A percentile compares a stretch with the other conserved stretches of the same genome.
phyloP scores from a whole-genome alignment of 2,329 filamentous ascomycete genomes.

The Aspergillus candidus region DNA sequence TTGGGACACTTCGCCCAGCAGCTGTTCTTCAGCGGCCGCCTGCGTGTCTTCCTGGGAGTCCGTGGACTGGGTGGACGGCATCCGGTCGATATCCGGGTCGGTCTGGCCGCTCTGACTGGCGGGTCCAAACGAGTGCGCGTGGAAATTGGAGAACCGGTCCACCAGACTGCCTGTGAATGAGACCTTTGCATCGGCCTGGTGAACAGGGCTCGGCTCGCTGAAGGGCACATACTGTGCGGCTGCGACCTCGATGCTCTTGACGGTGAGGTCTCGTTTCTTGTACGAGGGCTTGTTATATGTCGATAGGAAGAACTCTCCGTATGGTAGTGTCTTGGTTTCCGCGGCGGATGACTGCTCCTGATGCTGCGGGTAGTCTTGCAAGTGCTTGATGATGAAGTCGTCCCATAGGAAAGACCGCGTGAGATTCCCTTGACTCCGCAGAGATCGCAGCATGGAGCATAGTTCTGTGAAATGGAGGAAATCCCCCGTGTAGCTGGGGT shows the following conservation, averaged over 20 bases:
- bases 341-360: constrained; percentile 19
- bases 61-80: constrained; percentile 4
- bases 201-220: constrained; percentile 1
- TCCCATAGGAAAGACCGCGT: constrained; percentile 39
- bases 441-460: constrained; percentile 30
- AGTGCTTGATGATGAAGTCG: constrained; percentile 41
- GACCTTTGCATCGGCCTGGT: constrained; percentile 1
- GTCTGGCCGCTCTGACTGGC: constrained; percentile 4
- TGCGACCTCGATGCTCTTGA: constrained; percentile 23
- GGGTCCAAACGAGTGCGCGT: constrained; percentile 18
- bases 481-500: constrained; percentile 35
- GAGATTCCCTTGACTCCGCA: constrained; percentile 26
- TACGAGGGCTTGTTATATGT: constrained; percentile 27
- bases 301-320: constrained; percentile 35
- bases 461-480: constrained; percentile 34
- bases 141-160: constrained; percentile 19
- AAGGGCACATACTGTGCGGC: constrained; percentile 19
- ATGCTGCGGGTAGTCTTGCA: constrained; percentile 34
- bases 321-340: constrained; percentile 24
- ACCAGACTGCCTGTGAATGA: constrained; percentile 25
- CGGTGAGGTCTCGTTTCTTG: constrained; percentile 34
- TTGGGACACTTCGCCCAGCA: neutral
- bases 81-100: constrained; percentile 11
- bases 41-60: neutral
- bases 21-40: neutral